Evolutionary conservation across 768 basidiomycete genomes (phyloP), one percentile per base, ranked within the genome.

Genomic region (Kockovaella imperatae): DNA sequence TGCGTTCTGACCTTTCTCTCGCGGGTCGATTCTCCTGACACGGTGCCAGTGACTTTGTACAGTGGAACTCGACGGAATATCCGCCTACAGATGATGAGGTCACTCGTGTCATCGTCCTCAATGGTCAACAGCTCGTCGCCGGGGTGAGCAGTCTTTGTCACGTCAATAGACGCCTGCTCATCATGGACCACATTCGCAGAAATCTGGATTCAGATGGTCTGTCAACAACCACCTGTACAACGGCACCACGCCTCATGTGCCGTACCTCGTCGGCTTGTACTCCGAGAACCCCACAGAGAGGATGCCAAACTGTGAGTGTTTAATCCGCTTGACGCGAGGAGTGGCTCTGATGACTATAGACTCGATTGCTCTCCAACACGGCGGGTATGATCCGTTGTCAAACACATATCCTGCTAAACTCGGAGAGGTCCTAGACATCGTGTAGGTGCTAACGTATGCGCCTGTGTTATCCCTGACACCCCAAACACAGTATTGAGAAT

Each of bases 381-480:
- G 42, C 4, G 49, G 49, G 11, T 45, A 45, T 41, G 49, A 51
- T 24, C 18, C 25, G n/a, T 34, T 26, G 10, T 35, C 44, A 24
- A 45, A 45, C 20, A 34, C 28, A 11, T 45, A 51, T 28, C 43
- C 36, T 4, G 50, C 50, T 2, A 40, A 47, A 29, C 2, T 41
- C 10, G 50, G 36, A 3, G 50, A 52, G 41, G 36, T 52, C 4
- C 26, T 52, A 15, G 45, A 45, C 21, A 31, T 51, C 41, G 49
- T 51, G 23, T 30, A 25, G 20, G 43, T 10, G 26, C 6, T 45
- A 35, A 35, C n/a, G n/a, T n/a, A n/a, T n/a, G n/a, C n/a, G 10
- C 31, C 31, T 21, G 17, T 17, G 3, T 39, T n/a, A 47, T 8
- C 4, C 14, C 18, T n/a, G 3, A 18, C 3, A 40, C 2, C 10